Evolutionary conservation across 345 rosid species (phyloP).

Genomic region (Eucalyptus guilfoylei): DNA sequence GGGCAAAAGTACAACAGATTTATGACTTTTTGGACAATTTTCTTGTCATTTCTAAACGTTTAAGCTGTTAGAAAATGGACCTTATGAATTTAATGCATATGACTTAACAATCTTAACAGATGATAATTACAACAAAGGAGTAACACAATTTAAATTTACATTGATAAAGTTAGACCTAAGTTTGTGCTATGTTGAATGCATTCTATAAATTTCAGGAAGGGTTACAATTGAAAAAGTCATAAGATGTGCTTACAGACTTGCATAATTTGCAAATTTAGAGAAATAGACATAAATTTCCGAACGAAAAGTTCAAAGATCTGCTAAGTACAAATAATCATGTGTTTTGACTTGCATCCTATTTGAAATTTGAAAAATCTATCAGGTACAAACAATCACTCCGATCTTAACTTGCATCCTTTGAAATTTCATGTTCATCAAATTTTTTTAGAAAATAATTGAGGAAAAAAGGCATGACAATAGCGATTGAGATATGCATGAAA

Average conservation of each 20-base stretch:
- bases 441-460: too few species aligned
- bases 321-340: not conserved
- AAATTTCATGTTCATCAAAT: not conserved
- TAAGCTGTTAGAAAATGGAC: too few species aligned
- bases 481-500: not conserved
- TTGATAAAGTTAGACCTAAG: not conserved
- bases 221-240: not conserved
- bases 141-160: not conserved
- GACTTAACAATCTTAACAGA: too few species aligned
- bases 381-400: not conserved
- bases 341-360: not conserved
- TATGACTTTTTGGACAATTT: too few species aligned
- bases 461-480: too few species aligned
- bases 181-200: not conserved
- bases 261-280: not conserved
- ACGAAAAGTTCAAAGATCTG: not conserved
- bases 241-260: not conserved
- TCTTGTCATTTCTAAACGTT: rapidly evolving
- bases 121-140: not conserved
- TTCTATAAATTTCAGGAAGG: not conserved
- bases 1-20: rapidly evolving
- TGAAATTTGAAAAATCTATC: not conserved
- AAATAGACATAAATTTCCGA: not conserved
- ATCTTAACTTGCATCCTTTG: not conserved
- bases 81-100: too few species aligned